Evolutionary conservation across 345 rosid species (phyloP), one percentile per base, ranked within the genome.

Genomic region (Brassica carinata): DNA sequence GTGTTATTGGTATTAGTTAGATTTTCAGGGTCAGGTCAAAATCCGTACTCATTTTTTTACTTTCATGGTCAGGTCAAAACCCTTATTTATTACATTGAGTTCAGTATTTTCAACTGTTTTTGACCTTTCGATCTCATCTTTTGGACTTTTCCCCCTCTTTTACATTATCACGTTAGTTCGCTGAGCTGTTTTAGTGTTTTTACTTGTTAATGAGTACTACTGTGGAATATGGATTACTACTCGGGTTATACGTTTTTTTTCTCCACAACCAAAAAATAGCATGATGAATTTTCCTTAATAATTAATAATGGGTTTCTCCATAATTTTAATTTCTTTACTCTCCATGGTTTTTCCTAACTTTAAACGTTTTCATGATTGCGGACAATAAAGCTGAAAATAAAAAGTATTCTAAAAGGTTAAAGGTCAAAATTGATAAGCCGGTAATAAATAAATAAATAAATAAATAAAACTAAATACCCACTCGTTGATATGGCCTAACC

Each of bases 351-450:
- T 55, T 33, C 18, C 3, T 57, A 67, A 55, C 61, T 33, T 14
- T 29, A 19, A 4, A 72, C 10, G 11, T 7, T 57, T 8, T 34
- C 18, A 36, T 26, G 76, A 27, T 27, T 36, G 71, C 6, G 15
- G 31, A 76, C 63, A 5, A 40, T 59, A 63, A 45, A 69, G 75
- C 30, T 31, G 33, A 53, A 8, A 57, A 29, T 11, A 43, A 51
- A 55, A 9, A 3, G 0, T 5, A 19, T 53, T 55, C 0, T 14
- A 14, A 53, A 19, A 33, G 13, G 57, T 23, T 27, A 78, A 78
- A 72, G 18, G 51, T 78, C 82, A 72, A 72, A 72, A 13, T 38
- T 66, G 68, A 67, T 27, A 65, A 55, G 48, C 72, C 7, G 11
- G 40, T 64, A 27, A 71, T 0, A 9, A 5, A 33, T 45, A 40